A percentile compares a stretch with the other conserved stretches of the same genome.
phyloP scores from a whole-genome alignment of 2,329 filamentous ascomycete genomes.

The Ascochyta clinopodiicola region DNA sequence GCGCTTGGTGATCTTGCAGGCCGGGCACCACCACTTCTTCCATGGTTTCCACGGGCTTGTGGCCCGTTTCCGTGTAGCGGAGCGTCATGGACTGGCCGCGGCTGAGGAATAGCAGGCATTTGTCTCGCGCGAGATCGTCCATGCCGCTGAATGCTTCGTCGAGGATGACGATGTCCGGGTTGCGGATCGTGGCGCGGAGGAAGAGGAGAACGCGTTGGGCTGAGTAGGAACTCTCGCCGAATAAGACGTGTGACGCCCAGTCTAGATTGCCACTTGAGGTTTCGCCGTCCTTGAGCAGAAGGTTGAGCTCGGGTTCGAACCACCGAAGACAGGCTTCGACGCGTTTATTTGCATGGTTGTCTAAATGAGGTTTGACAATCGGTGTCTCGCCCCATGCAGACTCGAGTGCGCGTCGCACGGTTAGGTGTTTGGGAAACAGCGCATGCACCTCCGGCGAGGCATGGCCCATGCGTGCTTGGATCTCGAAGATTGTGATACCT shows the following conservation, averaged over 20 bases:
- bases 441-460: conserved; percentile 93
- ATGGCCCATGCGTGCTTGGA: conserved; percentile 88
- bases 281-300: conserved; percentile 38
- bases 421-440: conserved; percentile 82
- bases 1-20: conserved; percentile 73
- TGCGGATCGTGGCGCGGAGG: conserved; percentile 60
- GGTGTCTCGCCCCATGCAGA: conserved; percentile 93
- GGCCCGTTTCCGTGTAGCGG: conserved; percentile 43
- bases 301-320: conserved; percentile 82
- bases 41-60: conserved; percentile 53
- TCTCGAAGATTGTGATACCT: conserved; percentile 89
- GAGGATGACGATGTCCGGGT: conserved; percentile 57
- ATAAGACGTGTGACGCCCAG: conserved; percentile 73
- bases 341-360: conserved; percentile 60
- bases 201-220: conserved; percentile 87
- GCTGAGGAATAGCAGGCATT: conserved; percentile 80
- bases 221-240: conserved; percentile 78
- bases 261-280: conserved; percentile 36
- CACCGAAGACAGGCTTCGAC: conserved; percentile 75
- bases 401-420: conserved; percentile 76
- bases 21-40: conserved; percentile 64
- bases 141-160: conserved; percentile 61
- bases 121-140: conserved; percentile 72
- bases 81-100: conserved; percentile 50
- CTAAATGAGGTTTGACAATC: conserved; percentile 70